Percentiles rank a stretch among this genome's conserved stretches.
phyloP scores from a whole-genome alignment of 129 eudicot species.

The Ambrosia trifida region DNA sequence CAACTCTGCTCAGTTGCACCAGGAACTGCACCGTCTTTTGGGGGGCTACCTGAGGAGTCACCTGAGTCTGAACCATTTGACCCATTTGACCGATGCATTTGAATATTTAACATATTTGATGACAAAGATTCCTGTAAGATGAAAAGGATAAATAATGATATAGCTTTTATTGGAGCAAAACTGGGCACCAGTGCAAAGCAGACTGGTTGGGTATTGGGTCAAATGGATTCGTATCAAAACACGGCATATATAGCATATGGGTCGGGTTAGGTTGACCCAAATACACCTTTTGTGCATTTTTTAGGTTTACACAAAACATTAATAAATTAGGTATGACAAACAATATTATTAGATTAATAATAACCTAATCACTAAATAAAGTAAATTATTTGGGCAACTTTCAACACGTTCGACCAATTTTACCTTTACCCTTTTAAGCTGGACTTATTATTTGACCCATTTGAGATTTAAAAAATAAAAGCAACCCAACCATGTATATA shows the following conservation, averaged over 20 bases:
- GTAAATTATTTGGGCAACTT: background rate
- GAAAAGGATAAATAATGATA: background rate
- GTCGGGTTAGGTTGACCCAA: background rate
- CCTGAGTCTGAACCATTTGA: slow-evolving; percentile 51
- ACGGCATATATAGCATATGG: background rate
- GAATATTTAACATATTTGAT: slow-evolving; percentile 52
- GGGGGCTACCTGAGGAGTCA: slow-evolving; percentile 45
- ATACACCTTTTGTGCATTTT: background rate
- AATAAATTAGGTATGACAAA: background rate
- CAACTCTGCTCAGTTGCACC: slow-evolving; percentile 36
- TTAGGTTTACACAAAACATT: background rate
- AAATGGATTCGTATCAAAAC: background rate
- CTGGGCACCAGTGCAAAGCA: background rate
- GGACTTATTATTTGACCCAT: background rate
- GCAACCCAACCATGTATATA: background rate
- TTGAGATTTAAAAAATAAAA: background rate
- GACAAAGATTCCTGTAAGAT: slow-evolving; percentile 49
- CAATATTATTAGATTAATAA: background rate
- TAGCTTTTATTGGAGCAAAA: background rate
- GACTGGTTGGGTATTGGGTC: background rate
- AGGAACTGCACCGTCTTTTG: slow-evolving; percentile 43
- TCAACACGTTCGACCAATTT: background rate
- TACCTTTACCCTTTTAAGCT: background rate
- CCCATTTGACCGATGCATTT: slow-evolving; percentile 47
- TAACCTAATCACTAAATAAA: background rate